These are phyloP conservation scores for Cicer yamashitae DNA, from an alignment of 306 rosid genomes.

Conservation along the genomic window DNA sequence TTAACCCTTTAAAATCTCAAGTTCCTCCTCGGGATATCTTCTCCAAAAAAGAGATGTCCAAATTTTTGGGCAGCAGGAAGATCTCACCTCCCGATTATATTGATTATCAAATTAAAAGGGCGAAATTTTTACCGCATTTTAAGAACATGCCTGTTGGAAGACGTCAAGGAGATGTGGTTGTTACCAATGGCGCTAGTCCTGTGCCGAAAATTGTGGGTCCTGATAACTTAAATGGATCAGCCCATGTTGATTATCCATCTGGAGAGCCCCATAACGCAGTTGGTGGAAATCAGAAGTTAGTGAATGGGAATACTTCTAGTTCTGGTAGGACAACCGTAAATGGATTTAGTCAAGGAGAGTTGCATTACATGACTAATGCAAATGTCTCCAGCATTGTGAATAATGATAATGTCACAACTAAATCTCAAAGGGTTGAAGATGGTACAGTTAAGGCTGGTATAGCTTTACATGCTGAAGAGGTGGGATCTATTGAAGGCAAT, in stretches of 20 bases:
- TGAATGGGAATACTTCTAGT: conserved; percentile 49
- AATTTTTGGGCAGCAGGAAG: conserved; percentile 63
- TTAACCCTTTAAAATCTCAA: conserved; percentile 82
- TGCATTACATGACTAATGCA: conserved; percentile 34
- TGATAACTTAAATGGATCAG: conserved; percentile 53
- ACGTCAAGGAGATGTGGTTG: conserved; percentile 39
- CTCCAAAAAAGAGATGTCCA: conserved; percentile 76
- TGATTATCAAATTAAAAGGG: conserved; percentile 56
- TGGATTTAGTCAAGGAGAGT: conserved; percentile 52
- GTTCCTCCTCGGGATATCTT: conserved; percentile 79
- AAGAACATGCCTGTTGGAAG: conserved; percentile 47
- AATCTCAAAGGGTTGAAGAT: conserved; percentile 49
- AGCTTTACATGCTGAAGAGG: conserved; percentile 57
- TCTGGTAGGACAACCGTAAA: conserved; percentile 53
- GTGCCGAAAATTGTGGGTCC: conserved; percentile 47
- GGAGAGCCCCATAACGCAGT: conserved; percentile 48
- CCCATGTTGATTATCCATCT: conserved; percentile 46
- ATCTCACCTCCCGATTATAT: conserved; percentile 64
- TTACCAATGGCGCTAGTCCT: conserved; percentile 41
- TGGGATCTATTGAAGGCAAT: conserved; percentile 68
- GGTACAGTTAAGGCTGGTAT: conserved; percentile 49
- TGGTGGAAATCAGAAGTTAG: conserved; percentile 46
- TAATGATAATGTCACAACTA: conserved; percentile 46
- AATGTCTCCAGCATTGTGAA: conserved; percentile 45
- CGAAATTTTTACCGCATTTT: conserved; percentile 50